Evolutionary conservation across 805 yeast species (phyloP).

Genomic region (Peterozyma xylosa): DNA sequence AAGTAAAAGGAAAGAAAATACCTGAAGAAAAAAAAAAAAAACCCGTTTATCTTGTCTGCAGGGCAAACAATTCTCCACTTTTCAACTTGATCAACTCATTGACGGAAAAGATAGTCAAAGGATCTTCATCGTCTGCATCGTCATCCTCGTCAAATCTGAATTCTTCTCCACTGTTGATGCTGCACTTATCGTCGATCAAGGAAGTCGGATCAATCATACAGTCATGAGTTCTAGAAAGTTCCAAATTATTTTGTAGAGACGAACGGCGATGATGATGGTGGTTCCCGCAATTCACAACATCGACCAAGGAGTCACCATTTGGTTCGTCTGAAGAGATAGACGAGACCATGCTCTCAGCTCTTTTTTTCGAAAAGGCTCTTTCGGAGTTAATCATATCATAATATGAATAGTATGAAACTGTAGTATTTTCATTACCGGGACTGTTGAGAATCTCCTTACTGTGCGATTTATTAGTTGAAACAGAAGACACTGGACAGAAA

Average conservation of each 20-base stretch:
- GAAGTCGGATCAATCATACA: background rate
- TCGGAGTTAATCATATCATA: constrained; percentile 4
- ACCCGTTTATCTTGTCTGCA: too few relatives aligned
- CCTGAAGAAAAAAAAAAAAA: too few relatives aligned
- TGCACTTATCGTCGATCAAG: background rate
- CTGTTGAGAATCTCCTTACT: too few relatives aligned
- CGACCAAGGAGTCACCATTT: too few relatives aligned
- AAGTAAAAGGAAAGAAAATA: too few relatives aligned
- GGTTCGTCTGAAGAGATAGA: too few relatives aligned
- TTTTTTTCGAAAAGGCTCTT: background rate
- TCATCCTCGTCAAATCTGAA: background rate
- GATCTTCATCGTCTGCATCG: constrained; percentile 4
- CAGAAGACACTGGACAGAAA: too few relatives aligned
- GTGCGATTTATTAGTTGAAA: too few relatives aligned
- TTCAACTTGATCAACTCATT: constrained; percentile 15
- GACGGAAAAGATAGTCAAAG: constrained; percentile 18
- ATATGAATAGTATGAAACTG: constrained; percentile 7
- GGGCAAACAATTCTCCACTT: constrained; percentile 10
- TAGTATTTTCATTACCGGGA: background rate
- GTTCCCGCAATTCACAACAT: background rate
- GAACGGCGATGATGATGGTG: background rate
- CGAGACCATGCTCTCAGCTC: too few relatives aligned
- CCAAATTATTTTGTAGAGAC: background rate
- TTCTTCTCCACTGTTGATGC: background rate
- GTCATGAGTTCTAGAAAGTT: background rate